Evolutionary conservation across 2,329 filamentous ascomycete species (phyloP).

Genomic region (Ophiosphaerella herpotricha): DNA sequence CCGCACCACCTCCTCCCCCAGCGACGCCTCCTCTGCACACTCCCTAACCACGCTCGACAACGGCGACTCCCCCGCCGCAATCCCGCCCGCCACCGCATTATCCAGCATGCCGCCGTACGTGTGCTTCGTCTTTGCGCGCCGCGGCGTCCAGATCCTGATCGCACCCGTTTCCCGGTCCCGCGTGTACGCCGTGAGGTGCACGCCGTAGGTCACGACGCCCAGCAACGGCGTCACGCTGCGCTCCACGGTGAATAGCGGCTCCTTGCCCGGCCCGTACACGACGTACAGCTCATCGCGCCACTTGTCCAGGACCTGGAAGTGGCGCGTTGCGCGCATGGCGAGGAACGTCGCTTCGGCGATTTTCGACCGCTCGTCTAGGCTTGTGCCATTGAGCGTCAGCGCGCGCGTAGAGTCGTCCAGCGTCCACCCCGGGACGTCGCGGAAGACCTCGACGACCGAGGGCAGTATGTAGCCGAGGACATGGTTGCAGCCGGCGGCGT

Average conservation of each 20-base stretch:
- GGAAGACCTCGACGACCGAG: conserved; percentile 63
- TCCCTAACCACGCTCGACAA: conserved; percentile 85
- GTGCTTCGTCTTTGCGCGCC: conserved; percentile 74
- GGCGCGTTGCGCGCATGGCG: conserved; percentile 70
- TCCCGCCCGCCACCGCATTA: conserved; percentile 87
- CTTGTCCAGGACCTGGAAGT: conserved; percentile 70
- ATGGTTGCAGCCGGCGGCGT: conserved; percentile 66
- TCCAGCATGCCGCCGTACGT: conserved; percentile 93
- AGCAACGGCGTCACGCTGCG: conserved; percentile 49
- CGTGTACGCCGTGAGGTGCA: conserved; percentile 49
- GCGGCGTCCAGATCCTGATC: conserved; percentile 82
- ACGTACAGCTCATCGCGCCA: conserved; percentile 51
- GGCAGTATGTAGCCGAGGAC: conserved; percentile 64
- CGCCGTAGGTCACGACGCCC: conserved; percentile 51
- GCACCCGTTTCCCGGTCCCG: conserved; percentile 53
- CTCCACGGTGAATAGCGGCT: conserved; percentile 50
- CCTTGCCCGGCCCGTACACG: conserved; percentile 46
- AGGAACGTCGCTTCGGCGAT: conserved; percentile 62
- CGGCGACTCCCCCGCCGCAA: conserved; percentile 78
- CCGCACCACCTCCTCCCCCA: conserved; percentile 72
- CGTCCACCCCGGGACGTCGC: conserved; percentile 63
- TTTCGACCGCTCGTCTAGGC: conserved; percentile 66
- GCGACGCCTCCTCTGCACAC: conserved; percentile 83
- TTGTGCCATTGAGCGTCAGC: conserved; percentile 66
- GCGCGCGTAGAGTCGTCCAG: conserved; percentile 65